Evolutionary conservation across 805 yeast genomes (phyloP).

Genomic region (Hanseniaspora lindneri): DNA sequence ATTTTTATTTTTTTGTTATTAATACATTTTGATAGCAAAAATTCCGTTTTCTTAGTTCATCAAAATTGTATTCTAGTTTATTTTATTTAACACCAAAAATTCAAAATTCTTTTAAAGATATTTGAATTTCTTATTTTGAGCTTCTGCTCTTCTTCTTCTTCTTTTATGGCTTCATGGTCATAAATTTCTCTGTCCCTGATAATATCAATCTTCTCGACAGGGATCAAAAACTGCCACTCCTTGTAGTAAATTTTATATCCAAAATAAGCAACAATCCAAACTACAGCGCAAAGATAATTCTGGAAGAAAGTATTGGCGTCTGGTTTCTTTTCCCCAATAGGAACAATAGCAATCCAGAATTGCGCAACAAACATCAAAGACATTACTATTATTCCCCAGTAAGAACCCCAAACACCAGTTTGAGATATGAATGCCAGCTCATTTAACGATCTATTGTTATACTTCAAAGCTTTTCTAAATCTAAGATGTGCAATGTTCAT

Average conservation of each 20-base stretch:
- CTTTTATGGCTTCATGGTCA: conserved; percentile 27
- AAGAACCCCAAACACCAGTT: conserved; percentile 43
- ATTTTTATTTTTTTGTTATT: neutral
- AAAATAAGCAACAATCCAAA: conserved; percentile 33
- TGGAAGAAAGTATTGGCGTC: conserved; percentile 37
- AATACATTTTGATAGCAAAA: neutral
- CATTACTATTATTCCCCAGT: conserved; percentile 39
- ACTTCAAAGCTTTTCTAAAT: conserved; percentile 46
- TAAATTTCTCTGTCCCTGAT: conserved; percentile 25
- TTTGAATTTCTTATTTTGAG: conserved; percentile 26
- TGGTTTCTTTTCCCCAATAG: conserved; percentile 44
- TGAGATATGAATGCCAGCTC: conserved; percentile 46
- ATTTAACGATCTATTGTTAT: conserved; percentile 38
- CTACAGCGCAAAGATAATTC: conserved; percentile 38
- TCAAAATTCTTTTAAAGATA: conserved; percentile 23
- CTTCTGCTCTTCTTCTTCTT: conserved; percentile 27
- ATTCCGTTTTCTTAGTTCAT: neutral
- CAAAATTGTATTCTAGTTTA: neutral
- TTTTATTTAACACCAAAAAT: conserved; percentile 28
- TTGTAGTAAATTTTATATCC: conserved; percentile 39
- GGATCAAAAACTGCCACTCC: conserved; percentile 32
- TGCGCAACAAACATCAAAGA: conserved; percentile 43
- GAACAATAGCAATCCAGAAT: conserved; percentile 65
- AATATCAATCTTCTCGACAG: conserved; percentile 27
- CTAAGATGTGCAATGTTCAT: conserved; percentile 47